Evolutionary conservation across 2,329 filamentous ascomycete genomes (phyloP).

Genomic region (Xylariaceae sp.): DNA sequence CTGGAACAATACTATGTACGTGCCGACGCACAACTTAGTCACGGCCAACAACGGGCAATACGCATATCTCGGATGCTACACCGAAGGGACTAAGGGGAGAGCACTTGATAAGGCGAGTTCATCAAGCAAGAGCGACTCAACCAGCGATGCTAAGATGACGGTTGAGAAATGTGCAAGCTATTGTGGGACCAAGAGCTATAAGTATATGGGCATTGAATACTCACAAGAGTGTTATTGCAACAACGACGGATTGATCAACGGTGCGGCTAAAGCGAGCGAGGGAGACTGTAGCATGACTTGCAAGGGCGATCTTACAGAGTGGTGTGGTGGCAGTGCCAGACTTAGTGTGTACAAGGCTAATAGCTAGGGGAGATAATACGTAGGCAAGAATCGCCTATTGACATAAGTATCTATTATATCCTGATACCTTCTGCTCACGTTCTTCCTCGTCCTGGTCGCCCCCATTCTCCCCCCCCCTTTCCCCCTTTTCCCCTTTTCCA

Average conservation of each 20-base stretch:
- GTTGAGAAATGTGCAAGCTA: constrained; percentile 23
- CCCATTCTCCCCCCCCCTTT: too few species aligned
- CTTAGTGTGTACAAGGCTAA: constrained; percentile 12
- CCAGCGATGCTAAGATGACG: constrained; percentile 11
- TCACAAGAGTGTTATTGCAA: constrained; percentile 28
- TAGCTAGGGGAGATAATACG: too few species aligned
- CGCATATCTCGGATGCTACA: constrained; percentile 24
- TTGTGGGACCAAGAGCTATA: constrained; percentile 16
- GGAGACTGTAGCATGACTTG: constrained; percentile 21
- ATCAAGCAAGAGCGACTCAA: constrained; percentile 4
- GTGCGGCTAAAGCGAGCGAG: constrained; percentile 15
- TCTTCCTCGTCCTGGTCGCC: too few species aligned
- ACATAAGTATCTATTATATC: too few species aligned
- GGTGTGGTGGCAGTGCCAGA: constrained; percentile 16
- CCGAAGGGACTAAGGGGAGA: constrained; percentile 20
- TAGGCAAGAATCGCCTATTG: too few species aligned
- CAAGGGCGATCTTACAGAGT: constrained; percentile 15
- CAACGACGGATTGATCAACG: constrained; percentile 21
- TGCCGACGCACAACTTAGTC: constrained; percentile 15
- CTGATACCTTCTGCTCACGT: too few species aligned
- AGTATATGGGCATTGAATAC: constrained; percentile 29
- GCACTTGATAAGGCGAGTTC: constrained; percentile 11
- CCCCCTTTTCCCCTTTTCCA: too few species aligned
- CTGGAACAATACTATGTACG: constrained; percentile 24
- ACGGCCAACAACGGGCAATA: constrained; percentile 10